phyloP scores from a whole-genome alignment of 169 alveolate genomes.

The Eimeria acervulina region DNA sequence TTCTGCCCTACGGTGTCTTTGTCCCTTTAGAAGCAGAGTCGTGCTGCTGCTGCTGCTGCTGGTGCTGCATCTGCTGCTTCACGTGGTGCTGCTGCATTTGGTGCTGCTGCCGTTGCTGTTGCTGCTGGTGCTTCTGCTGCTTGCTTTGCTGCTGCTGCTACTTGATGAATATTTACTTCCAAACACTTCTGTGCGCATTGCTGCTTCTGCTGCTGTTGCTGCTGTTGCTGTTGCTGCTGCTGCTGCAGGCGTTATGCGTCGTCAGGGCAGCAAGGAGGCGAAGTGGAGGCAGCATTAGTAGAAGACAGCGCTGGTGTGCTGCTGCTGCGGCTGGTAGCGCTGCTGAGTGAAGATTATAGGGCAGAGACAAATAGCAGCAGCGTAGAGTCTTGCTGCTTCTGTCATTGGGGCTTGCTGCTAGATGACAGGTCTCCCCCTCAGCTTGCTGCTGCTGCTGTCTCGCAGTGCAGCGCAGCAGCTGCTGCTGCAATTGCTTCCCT shows the following conservation, averaged over 20 bases:
- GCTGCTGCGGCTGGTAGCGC: constrained; percentile 64
- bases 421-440: neutral
- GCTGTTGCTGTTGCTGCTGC: constrained; percentile 27
- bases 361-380: neutral
- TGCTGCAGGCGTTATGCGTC: constrained; percentile 61
- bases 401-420: constrained; percentile 60
- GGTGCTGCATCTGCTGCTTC: neutral
- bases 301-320: constrained; percentile 16
- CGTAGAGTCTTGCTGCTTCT: constrained; percentile 7
- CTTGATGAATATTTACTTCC: no score
- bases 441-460: constrained; percentile 55
- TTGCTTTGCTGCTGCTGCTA: no score
- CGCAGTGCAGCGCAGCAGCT: constrained; percentile 48
- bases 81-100: no score
- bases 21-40: neutral
- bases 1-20: no score
- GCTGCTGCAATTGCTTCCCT: constrained; percentile 3
- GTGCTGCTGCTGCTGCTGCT: neutral
- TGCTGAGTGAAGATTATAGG: neutral
- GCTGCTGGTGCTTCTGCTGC: constrained; percentile 15
- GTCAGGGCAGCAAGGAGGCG: constrained; percentile 36
- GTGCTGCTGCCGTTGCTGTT: neutral
- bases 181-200: neutral
- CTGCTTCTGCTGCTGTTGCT: neutral
- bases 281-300: constrained; percentile 26